Conservation (phyloP, 495 filamentous ascomycete species). For the Astrothelium macrocarpum region DNA sequence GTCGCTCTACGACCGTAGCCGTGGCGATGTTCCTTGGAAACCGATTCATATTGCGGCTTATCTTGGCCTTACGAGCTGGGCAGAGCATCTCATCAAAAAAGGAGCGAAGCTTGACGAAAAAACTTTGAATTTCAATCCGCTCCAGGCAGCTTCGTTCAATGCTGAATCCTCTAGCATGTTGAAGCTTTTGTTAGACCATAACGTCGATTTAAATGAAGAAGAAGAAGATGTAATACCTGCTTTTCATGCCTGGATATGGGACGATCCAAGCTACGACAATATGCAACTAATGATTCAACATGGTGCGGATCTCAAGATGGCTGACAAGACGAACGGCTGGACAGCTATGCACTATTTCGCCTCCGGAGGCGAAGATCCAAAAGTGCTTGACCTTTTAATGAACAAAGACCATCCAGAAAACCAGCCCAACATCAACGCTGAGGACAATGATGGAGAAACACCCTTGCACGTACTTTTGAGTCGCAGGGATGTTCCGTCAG, state of each 20-base stretch:
- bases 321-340: conserved; percentile 7
- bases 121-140: background rate
- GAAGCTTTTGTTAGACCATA: conserved; percentile 1
- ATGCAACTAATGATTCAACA: conserved; percentile 12
- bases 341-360: conserved; percentile 17
- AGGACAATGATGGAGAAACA: conserved; percentile 87
- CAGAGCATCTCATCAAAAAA: background rate
- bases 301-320: conserved; percentile 6
- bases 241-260: conserved; percentile 14
- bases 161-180: conserved; percentile 8
- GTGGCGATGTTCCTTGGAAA: background rate
- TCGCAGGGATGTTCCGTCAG: conserved; percentile 5
- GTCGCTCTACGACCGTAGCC: background rate
- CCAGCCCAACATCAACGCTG: conserved; percentile 63
- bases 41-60: conserved; percentile 4
- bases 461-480: conserved; percentile 59
- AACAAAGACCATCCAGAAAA: conserved; percentile 11
- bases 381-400: conserved; percentile 11
- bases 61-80: conserved; percentile 2
- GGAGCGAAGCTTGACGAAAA: background rate
- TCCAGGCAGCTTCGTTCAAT: background rate
- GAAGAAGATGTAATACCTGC: conserved; percentile 7
- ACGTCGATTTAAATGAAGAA: background rate
- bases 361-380: background rate
- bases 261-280: conserved; percentile 10